Percentiles rank a stretch among this genome's conserved stretches.
Conservation (phyloP, 2,329 filamentous ascomycete genomes). For the Penicillium sclerotiorum region DNA sequence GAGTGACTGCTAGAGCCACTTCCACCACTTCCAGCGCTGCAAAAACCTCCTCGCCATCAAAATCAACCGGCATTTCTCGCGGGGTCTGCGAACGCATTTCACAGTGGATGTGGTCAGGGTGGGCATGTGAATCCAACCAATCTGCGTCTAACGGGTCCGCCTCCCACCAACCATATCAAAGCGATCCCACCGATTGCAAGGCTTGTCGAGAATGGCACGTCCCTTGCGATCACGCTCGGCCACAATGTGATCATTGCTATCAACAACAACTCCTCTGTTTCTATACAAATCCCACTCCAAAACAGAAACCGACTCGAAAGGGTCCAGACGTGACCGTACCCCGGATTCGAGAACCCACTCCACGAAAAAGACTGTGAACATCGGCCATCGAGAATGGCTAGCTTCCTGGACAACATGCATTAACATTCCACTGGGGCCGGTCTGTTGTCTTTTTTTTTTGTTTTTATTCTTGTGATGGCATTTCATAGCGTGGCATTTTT, state of each 20-base stretch:
- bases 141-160: conserved; percentile 5
- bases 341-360: conserved; percentile 6
- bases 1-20: too few relatives aligned
- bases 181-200: conserved; percentile 22
- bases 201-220: conserved; percentile 33
- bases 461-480: neutral
- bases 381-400: too few relatives aligned
- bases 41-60: neutral
- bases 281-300: conserved; percentile 33
- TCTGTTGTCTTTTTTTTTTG: neutral
- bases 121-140: too few relatives aligned
- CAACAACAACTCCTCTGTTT: conserved; percentile 38
- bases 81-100: conserved; percentile 19
- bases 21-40: too few relatives aligned
- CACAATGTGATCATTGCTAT: conserved; percentile 35
- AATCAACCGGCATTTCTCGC: conserved; percentile 6
- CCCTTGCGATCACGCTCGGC: conserved; percentile 31
- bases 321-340: neutral
- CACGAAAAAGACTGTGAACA: neutral
- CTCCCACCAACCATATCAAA: conserved; percentile 12
- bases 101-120: conserved; percentile 27
- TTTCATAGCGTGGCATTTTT: neutral
- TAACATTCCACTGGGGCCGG: neutral
- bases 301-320: conserved; percentile 21
- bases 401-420: neutral